Base-by-base conservation (phyloP, 1,284 basidiomycete species). In the Ceratobasidium sp. region DNA sequence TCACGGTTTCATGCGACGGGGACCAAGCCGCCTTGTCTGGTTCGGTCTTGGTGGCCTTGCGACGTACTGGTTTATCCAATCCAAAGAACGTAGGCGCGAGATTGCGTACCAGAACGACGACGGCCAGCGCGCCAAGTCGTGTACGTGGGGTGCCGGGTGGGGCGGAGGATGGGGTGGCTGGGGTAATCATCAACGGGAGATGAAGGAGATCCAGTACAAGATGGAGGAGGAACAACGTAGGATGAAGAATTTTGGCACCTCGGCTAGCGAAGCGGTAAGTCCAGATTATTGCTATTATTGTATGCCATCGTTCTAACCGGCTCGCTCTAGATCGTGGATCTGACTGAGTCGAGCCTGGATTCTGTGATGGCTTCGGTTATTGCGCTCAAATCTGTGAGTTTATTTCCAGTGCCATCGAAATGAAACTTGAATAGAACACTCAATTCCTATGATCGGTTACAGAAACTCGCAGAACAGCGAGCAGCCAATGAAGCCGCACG, bases 391-490 rank as follows among this genome's bases (percentile, higher is more conserved):
- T 49, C 61, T 28, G 73, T 76, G 23, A 42, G 73, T 76, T 6
- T 10, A n/a, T 39, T 33, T 9, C 33, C 33, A 33, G 33, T 33
- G 7, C 12, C n/a, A n/a, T 61, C 5, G 42, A 18, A 42, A 33
- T 49, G 12, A n/a, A 18, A 13, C 7, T 60, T 64, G 42, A 20
- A 9, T 51, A 15, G 15, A 13, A 75, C 39, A 39, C 60, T 63
- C 7, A 55, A 58, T 40, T 51, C 10, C 13, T 28, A 39, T 42
- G 33, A 44, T 67, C 18, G 15, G 7, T 10, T 49, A 23, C 44
- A 76, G 73, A 76, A 76, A 76, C 49, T 76, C 5, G 73, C 73
- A 15, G 73, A 66, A 5, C 73, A 76, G 40, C 63, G 63, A 58
- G 73, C 73, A 13, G 73, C 73, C 3, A 56, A 55, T 15, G 46